A percentile compares a stretch with the other conserved stretches of the same genome.
phyloP scores from a whole-genome alignment of 768 basidiomycete genomes.

The Cystofilobasidium ferigula region DNA sequence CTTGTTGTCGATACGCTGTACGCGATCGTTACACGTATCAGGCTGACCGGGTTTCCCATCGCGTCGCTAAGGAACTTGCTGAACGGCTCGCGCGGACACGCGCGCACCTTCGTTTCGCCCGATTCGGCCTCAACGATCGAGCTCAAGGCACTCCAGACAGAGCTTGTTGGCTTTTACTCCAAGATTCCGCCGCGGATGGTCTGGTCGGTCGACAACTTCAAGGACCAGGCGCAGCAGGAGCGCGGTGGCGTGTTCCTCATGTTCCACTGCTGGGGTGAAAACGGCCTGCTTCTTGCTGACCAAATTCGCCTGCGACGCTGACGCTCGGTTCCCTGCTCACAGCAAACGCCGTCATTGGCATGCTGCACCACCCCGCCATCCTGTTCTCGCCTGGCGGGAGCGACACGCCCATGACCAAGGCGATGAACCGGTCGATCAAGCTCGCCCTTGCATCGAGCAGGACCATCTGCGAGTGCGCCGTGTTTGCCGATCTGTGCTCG shows the following conservation, averaged over 20 bases:
- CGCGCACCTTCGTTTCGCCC: constrained; percentile 30
- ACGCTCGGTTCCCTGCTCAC: constrained; percentile 28
- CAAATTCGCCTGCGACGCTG: neutral
- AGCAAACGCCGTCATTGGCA: constrained; percentile 34
- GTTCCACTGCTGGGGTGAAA: constrained; percentile 26
- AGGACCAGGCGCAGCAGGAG: constrained; percentile 22
- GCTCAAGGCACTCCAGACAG: constrained; percentile 32
- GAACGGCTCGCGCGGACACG: constrained; percentile 34
- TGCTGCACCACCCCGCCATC: constrained; percentile 36
- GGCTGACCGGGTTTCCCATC: neutral
- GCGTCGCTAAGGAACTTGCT: constrained; percentile 4
- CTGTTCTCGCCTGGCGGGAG: constrained; percentile 33
- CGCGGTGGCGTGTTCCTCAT: constrained; percentile 25
- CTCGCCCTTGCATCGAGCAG: constrained; percentile 32
- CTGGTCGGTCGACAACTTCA: constrained; percentile 36
- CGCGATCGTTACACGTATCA: neutral
- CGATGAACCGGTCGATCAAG: constrained; percentile 33
- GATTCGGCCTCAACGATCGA: constrained; percentile 29
- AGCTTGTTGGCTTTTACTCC: constrained; percentile 33
- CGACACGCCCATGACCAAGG: constrained; percentile 35
- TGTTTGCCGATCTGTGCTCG: constrained; percentile 30
- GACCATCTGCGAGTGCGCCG: constrained; percentile 37
- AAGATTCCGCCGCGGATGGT: constrained; percentile 31
- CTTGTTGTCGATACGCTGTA: too few species aligned
- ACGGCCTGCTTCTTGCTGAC: neutral